Evolutionary conservation across 148 eudicot species (phyloP).

Genomic region (Fallopia convolvulus): DNA sequence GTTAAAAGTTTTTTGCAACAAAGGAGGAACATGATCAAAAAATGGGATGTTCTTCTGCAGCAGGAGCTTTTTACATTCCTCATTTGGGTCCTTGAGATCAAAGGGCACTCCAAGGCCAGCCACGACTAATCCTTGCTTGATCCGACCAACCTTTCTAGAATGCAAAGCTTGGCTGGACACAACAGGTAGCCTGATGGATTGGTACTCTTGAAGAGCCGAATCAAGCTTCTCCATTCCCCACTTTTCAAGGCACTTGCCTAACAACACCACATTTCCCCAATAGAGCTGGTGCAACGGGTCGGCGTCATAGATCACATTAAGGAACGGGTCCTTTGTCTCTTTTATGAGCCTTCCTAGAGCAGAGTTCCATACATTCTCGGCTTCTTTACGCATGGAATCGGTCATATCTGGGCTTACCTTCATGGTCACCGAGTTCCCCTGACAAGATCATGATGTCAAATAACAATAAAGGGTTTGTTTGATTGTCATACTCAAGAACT

Average conservation of each 20-base stretch:
- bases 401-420: constrained; percentile 61
- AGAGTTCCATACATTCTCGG: constrained; percentile 55
- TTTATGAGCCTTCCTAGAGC: constrained; percentile 47
- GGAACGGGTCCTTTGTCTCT: constrained; percentile 61
- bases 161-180: constrained; percentile 52
- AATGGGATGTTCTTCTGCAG: constrained; percentile 57
- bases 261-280: constrained; percentile 64
- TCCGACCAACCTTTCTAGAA: constrained; percentile 57
- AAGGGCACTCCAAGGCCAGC: constrained; percentile 25
- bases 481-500: too few relatives aligned
- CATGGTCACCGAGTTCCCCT: constrained; percentile 78
- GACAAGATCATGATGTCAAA: background rate
- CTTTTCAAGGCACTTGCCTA: constrained; percentile 65
- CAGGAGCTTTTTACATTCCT: constrained; percentile 45
- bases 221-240: constrained; percentile 39
- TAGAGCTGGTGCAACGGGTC: constrained; percentile 48
- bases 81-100: constrained; percentile 35
- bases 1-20: constrained; percentile 8
- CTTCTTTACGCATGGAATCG: constrained; percentile 48
- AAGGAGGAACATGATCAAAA: constrained; percentile 39
- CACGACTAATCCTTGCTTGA: constrained; percentile 60
- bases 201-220: constrained; percentile 52
- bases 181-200: constrained; percentile 53
- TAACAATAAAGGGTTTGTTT: too few relatives aligned
- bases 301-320: constrained; percentile 71